Percentiles rank a stretch among this genome's conserved stretches.
phyloP scores from a whole-genome alignment of 257 asterid genomes.

The Nicotiana paniculata region DNA sequence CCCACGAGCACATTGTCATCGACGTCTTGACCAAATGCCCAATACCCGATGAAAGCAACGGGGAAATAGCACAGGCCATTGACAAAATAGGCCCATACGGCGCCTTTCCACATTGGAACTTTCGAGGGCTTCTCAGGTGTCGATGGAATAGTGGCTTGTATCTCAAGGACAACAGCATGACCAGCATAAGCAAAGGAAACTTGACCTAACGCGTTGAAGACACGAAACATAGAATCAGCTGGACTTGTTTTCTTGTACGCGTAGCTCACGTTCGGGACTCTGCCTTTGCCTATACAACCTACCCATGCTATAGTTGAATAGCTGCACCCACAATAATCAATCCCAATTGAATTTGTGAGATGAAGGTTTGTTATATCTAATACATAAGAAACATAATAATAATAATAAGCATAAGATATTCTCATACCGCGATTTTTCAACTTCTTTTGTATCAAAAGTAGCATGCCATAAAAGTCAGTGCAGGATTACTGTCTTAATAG shows the following conservation, averaged over 20 bases:
- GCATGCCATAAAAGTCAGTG: not conserved
- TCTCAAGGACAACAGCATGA: constrained; percentile 78
- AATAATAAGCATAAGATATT: not conserved
- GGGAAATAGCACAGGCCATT: constrained; percentile 80
- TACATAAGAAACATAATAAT: too few relatives aligned
- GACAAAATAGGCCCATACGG: constrained; percentile 64
- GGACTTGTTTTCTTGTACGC: constrained; percentile 49
- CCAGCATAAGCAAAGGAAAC: constrained; percentile 86
- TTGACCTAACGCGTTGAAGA: constrained; percentile 73
- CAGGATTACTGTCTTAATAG: not conserved
- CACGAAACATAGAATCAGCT: constrained; percentile 54
- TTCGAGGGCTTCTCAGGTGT: constrained; percentile 83
- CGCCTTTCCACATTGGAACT: constrained; percentile 92
- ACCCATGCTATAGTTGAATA: constrained; percentile 87
- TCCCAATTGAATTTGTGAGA: not conserved
- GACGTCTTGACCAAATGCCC: constrained; percentile 84
- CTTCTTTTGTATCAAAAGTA: not conserved
- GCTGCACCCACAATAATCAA: constrained; percentile 22
- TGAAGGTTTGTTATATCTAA: not conserved
- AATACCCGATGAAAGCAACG: constrained; percentile 69
- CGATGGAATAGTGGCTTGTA: constrained; percentile 87
- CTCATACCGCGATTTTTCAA: not conserved
- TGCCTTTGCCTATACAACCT: constrained; percentile 57
- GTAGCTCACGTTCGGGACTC: constrained; percentile 58
- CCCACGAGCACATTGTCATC: constrained; percentile 65